phyloP scores from a whole-genome alignment of 1,139 yeast genomes.

The Taphrina communis region DNA sequence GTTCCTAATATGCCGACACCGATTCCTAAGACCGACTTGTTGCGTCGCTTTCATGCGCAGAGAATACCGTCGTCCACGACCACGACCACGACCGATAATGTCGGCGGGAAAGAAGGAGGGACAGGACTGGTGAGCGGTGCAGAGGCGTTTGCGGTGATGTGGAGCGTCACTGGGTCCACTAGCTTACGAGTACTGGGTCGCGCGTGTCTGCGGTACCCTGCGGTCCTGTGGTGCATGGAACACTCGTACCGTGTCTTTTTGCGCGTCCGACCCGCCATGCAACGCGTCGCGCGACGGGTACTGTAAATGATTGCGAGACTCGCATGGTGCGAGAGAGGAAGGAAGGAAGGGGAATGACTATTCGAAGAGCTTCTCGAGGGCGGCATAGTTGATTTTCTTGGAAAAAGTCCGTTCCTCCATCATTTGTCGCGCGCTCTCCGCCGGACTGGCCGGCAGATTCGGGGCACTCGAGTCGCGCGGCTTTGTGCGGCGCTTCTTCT shows the following conservation, averaged over 20 bases:
- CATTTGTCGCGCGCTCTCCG: constrained; percentile 76
- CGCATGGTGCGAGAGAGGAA: no score
- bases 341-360: background rate
- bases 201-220: background rate
- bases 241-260: background rate
- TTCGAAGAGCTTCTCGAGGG: constrained; percentile 67
- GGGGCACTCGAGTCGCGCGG: constrained; percentile 48
- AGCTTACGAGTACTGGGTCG: background rate
- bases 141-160: constrained; percentile 10
- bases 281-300: constrained; percentile 5
- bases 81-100: background rate
- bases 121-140: constrained; percentile 4
- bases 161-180: constrained; percentile 1
- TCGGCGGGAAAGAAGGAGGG: background rate
- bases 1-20: background rate
- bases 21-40: background rate
- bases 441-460: constrained; percentile 66
- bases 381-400: constrained; percentile 84
- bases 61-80: no score
- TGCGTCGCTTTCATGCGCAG: constrained; percentile 15
- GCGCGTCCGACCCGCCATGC: constrained; percentile 10
- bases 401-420: constrained; percentile 74
- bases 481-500: constrained; percentile 49
- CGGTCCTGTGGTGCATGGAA: background rate
- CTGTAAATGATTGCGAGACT: background rate